Conservation (phyloP, 169 alveolate genomes). For the Plasmodium inui region DNA sequence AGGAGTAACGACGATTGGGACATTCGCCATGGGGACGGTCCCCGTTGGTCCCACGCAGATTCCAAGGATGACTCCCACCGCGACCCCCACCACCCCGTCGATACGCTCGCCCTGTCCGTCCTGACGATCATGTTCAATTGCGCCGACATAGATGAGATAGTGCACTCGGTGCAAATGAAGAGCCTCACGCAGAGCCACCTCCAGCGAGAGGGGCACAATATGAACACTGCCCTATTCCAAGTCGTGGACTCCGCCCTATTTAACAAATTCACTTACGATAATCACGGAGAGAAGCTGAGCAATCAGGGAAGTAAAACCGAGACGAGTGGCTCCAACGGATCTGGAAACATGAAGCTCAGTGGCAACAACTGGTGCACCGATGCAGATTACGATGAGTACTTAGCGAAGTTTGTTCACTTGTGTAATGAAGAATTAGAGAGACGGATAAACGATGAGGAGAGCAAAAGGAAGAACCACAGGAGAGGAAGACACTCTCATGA, state of each 20-base stretch:
- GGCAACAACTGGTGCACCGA: not conserved
- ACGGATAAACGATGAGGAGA: not conserved
- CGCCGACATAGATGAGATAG: slow-evolving; percentile 71
- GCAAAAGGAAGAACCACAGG: not conserved
- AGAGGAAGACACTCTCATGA: not conserved
- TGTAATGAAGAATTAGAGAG: slow-evolving; percentile 27
- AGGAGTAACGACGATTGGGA: not conserved
- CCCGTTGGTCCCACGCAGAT: too few species aligned
- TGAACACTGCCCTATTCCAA: not conserved
- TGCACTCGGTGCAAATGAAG: not conserved
- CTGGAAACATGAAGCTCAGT: not conserved
- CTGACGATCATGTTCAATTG: slow-evolving; percentile 32
- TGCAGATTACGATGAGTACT: slow-evolving; percentile 12
- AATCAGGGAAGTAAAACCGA: not conserved
- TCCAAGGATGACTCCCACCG: not conserved
- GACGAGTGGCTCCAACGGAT: not conserved
- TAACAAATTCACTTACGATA: slow-evolving; percentile 39
- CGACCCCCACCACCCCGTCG: not conserved
- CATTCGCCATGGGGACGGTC: not conserved
- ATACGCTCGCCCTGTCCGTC: slow-evolving; percentile 21
- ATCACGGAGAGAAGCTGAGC: slow-evolving; percentile 27
- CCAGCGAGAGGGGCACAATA: not conserved
- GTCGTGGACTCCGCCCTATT: slow-evolving; percentile 3
- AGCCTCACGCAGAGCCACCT: not conserved
- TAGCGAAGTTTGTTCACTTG: slow-evolving; percentile 5